phyloP scores from a whole-genome alignment of 768 basidiomycete species.

The Mycena kentingensis region DNA sequence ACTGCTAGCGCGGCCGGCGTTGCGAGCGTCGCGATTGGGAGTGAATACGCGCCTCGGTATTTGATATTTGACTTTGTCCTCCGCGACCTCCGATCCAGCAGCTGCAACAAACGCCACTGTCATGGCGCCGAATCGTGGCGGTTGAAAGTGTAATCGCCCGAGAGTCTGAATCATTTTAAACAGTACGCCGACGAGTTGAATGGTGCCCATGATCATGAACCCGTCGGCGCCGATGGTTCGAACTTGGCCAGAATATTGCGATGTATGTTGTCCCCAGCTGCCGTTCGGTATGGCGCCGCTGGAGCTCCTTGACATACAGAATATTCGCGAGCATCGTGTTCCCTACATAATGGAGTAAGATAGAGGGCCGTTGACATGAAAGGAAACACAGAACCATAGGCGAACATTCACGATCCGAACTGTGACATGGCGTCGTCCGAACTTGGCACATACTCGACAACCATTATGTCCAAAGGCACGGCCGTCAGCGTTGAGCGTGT shows the following conservation, averaged over 20 bases:
- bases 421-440: slow-evolving; percentile 44
- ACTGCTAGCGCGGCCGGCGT: slow-evolving; percentile 13
- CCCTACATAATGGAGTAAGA: slow-evolving; percentile 2
- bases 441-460: slow-evolving; percentile 45
- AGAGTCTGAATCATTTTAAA: slow-evolving; percentile 20
- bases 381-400: slow-evolving; percentile 17
- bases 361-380: neutral
- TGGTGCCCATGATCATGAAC: slow-evolving; percentile 2
- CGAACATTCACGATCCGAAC: slow-evolving; percentile 56
- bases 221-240: slow-evolving; percentile 22
- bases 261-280: slow-evolving; percentile 30
- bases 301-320: slow-evolving; percentile 42
- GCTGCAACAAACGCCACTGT: slow-evolving; percentile 34
- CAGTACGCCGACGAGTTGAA: slow-evolving; percentile 23
- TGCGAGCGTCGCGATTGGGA: slow-evolving; percentile 26
- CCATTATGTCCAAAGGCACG: slow-evolving; percentile 34
- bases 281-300: slow-evolving; percentile 36
- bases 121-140: slow-evolving; percentile 28
- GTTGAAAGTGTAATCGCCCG: slow-evolving; percentile 18
- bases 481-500: slow-evolving; percentile 15
- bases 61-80: slow-evolving; percentile 27
- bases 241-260: slow-evolving; percentile 34
- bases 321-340: slow-evolving; percentile 25
- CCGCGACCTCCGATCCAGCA: slow-evolving; percentile 25
- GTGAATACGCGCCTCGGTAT: slow-evolving; percentile 35